Evolutionary conservation across 768 basidiomycete species (phyloP).

Genomic region (Naganishia onofrii): DNA sequence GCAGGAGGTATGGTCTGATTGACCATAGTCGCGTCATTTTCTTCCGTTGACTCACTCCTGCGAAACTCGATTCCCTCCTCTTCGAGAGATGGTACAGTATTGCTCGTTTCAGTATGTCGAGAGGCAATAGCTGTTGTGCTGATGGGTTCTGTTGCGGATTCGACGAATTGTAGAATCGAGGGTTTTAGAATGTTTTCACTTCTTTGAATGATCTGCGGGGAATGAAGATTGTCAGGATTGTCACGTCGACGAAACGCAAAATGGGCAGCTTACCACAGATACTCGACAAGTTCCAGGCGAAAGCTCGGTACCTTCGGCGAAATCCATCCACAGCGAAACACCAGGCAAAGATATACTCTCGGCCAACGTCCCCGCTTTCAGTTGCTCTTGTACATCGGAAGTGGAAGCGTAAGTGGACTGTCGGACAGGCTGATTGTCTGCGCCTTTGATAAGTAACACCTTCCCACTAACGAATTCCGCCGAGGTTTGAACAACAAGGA

Average conservation of each 20-base stretch:
- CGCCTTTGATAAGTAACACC: slow-evolving; percentile 67
- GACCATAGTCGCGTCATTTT: background rate
- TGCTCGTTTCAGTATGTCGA: background rate
- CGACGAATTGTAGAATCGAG: slow-evolving; percentile 77
- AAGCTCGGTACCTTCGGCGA: background rate
- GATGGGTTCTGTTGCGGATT: slow-evolving; percentile 45
- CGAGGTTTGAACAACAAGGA: slow-evolving; percentile 63
- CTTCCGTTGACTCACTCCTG: background rate
- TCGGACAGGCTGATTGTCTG: slow-evolving; percentile 14
- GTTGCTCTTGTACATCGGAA: slow-evolving; percentile 59
- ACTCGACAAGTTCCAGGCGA: slow-evolving; percentile 8
- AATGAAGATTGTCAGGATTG: background rate
- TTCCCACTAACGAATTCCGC: slow-evolving; percentile 80
- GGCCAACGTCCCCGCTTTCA: slow-evolving; percentile 59
- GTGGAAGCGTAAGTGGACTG: slow-evolving; percentile 28
- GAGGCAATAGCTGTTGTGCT: slow-evolving; percentile 34
- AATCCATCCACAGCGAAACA: slow-evolving; percentile 52
- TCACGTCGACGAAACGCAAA: background rate
- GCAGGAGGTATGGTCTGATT: slow-evolving; percentile 3
- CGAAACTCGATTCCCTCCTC: slow-evolving; percentile 17
- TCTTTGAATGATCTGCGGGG: slow-evolving; percentile 61
- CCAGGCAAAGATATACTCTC: slow-evolving; percentile 61
- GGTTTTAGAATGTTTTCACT: slow-evolving; percentile 83
- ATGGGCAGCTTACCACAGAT: background rate
- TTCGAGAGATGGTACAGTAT: background rate